Evolutionary conservation across 768 basidiomycete genomes (phyloP), one percentile per base, ranked within the genome.

Genomic region (Albatrellus ellisii): DNA sequence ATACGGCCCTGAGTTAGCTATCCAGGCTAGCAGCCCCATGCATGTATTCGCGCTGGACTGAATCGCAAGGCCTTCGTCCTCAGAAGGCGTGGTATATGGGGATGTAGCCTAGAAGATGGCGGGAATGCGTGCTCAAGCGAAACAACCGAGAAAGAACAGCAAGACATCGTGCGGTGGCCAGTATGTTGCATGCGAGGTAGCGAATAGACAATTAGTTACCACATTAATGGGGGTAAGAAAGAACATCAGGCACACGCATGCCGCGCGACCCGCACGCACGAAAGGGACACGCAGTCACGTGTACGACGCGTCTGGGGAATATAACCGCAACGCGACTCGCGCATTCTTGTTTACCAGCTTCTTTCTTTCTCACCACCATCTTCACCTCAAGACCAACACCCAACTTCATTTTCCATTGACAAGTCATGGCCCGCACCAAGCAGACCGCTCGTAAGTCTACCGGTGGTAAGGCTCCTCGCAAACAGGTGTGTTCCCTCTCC

Each of bases 381-480:
- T 46, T 37, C 44, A 18, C n/a, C 42, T 20, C 3, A 39, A 29
- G 15, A 24, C 28, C 9, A 20, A 22, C 39, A 11, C 42, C 37
- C 15, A 35, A 43, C 41, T 29, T 27, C 27, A 6, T 1, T 22
- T 35, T 9, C 3, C 18, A 17, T 15, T 38, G 14, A 38, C 26
- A 28, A 47, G 14, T 51, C 59, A 79, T 80, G 77, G 76, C 77
- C 35, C 77, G 77, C 42, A 79, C 77, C 41, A 77, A 79, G 61
- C 77, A 79, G 66, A 79, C 77, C 40, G 77, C 77, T 36, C 76
- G 76, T n/a, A n/a, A n/a, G n/a, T n/a, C n/a, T n/a, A n/a, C n/a
- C n/a, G n/a, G n/a, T n/a, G n/a, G n/a, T n/a, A 53, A 53, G 66
- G 54, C 50, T 5, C 31, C 14, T 34, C 62, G 63, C 47, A 63